phyloP scores from a whole-genome alignment of 2,329 filamentous ascomycete species.

The Cryphonectria carpinicola region DNA sequence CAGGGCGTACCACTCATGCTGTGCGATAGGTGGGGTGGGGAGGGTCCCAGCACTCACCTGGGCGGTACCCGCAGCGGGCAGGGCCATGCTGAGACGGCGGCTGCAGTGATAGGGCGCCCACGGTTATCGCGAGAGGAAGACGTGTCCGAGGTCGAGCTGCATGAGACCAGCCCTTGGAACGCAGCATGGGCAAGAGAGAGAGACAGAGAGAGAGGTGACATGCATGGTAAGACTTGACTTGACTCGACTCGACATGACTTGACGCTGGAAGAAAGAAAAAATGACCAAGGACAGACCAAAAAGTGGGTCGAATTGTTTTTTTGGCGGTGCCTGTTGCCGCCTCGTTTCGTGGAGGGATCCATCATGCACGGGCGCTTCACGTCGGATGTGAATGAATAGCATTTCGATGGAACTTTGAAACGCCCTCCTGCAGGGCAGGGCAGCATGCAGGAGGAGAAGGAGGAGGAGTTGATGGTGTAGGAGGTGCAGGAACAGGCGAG shows the following conservation, averaged over 20 bases:
- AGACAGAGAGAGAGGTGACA: neutral
- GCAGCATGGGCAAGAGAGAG: neutral
- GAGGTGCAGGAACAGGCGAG: neutral
- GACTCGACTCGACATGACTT: neutral
- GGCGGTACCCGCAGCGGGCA: neutral
- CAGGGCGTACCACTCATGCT: neutral
- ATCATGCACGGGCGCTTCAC: conserved; percentile 16
- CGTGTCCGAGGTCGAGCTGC: neutral
- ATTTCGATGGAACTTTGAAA: conserved; percentile 22
- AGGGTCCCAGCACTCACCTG: neutral
- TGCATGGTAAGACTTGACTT: neutral
- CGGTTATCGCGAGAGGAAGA: neutral
- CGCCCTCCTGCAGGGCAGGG: conserved; percentile 18
- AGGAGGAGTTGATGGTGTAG: neutral
- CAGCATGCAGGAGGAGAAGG: conserved; percentile 3
- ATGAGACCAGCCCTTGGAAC: neutral
- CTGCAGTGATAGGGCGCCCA: neutral
- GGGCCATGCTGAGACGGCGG: neutral
- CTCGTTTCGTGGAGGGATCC: conserved; percentile 2
- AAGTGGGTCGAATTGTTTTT: neutral
- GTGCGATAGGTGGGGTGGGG: neutral
- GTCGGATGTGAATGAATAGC: conserved; percentile 1
- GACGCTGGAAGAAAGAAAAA: neutral
- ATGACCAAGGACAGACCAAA: neutral
- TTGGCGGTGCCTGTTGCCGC: conserved; percentile 9